These are phyloP conservation scores for Gaertneriomyces sp. DNA, from an alignment of 192 early-diverging fungal species.

Conservation along the genomic window DNA sequence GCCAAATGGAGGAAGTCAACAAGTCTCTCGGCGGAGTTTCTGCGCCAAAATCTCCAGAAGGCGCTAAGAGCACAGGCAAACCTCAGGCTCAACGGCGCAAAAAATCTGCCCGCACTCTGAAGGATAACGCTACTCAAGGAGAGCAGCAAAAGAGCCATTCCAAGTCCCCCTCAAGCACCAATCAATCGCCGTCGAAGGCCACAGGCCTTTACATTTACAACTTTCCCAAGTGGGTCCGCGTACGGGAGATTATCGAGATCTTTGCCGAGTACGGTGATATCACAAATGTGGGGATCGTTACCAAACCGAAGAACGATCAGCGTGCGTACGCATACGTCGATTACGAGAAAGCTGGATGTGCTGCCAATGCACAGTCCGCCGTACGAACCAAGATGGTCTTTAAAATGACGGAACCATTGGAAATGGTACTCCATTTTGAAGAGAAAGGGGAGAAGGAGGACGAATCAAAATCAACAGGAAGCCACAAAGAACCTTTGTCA, in stretches of 20 bases:
- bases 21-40: constrained; percentile 7
- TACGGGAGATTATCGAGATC: constrained; percentile 38
- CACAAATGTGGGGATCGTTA: constrained; percentile 38
- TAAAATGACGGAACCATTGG: constrained; percentile 34
- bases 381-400: constrained; percentile 34
- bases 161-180: neutral
- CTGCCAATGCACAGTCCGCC: constrained; percentile 34
- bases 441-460: neutral
- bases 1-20: constrained; percentile 32
- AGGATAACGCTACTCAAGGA: neutral
- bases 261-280: constrained; percentile 45
- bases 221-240: constrained; percentile 39
- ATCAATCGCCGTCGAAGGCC: constrained; percentile 1
- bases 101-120: constrained; percentile 1
- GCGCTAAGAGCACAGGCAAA: neutral
- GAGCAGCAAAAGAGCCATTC: neutral
- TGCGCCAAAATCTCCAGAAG: constrained; percentile 15
- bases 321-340: constrained; percentile 38
- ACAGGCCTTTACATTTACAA: constrained; percentile 40
- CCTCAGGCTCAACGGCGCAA: constrained; percentile 2
- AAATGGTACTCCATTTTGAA: constrained; percentile 32
- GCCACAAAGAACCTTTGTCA: neutral
- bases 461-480: too few relatives aligned
- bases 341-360: constrained; percentile 35
- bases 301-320: constrained; percentile 21